Evolutionary conservation across 805 yeast genomes (phyloP).

Genomic region (Metschnikowia lochheadii): DNA sequence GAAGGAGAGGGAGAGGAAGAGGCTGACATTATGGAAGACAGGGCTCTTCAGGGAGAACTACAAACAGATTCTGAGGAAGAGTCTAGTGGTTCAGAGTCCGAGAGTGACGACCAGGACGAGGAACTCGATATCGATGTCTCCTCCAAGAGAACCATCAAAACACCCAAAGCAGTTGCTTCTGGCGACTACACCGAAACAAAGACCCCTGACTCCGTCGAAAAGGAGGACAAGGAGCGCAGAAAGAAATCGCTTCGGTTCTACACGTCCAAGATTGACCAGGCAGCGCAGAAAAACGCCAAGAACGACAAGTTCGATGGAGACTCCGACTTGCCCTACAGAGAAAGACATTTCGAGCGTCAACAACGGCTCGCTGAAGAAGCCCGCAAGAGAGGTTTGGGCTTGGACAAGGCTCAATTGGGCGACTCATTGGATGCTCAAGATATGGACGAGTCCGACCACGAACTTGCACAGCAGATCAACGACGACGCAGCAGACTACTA

Average conservation of each 20-base stretch:
- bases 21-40: conserved; percentile 7
- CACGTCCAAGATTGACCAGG: conserved; percentile 93
- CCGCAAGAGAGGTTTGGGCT: conserved; percentile 63
- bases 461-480: conserved; percentile 39
- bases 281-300: conserved; percentile 51
- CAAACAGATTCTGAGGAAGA: conserved; percentile 20
- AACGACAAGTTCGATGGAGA: conserved; percentile 69
- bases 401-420: conserved; percentile 47
- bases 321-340: conserved; percentile 85
- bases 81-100: conserved; percentile 12
- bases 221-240: conserved; percentile 78
- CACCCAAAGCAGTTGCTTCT: conserved; percentile 9
- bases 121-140: conserved; percentile 46
- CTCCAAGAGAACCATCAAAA: conserved; percentile 49
- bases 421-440: conserved; percentile 55
- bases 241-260: conserved; percentile 86
- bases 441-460: conserved; percentile 45
- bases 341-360: conserved; percentile 85
- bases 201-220: conserved; percentile 70
- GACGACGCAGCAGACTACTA: conserved; percentile 55
- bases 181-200: conserved; percentile 68
- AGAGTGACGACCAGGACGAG: conserved; percentile 9
- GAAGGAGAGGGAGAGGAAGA: background rate
- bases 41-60: conserved; percentile 10
- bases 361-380: conserved; percentile 87